Percentiles rank a stretch among this genome's conserved stretches.
These are phyloP conservation scores for Xerocomellus intermedius DNA, from an alignment of 768 basidiomycete genomes.

Conservation along the genomic window DNA sequence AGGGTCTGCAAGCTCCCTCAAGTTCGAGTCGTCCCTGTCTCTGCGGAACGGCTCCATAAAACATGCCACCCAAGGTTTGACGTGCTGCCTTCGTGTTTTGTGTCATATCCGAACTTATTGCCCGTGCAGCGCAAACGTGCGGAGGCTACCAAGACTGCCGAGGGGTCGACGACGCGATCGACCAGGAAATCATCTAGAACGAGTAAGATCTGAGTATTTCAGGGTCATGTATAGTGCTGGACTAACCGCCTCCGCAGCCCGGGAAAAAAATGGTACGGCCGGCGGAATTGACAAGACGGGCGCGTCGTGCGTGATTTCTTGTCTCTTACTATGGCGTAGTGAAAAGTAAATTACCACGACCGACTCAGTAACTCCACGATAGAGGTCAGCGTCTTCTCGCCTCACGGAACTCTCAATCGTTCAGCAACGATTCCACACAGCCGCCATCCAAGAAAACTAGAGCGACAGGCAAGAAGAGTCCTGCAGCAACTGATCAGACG, in stretches of 20 bases:
- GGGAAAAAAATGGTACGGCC: constrained; percentile 11
- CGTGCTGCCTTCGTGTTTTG: background rate
- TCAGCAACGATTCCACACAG: constrained; percentile 13
- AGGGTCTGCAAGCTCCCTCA: background rate
- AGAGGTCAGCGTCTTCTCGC: constrained; percentile 26
- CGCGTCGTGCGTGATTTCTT: constrained; percentile 26
- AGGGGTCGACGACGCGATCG: constrained; percentile 39
- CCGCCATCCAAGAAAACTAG: constrained; percentile 44
- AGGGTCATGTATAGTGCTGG: constrained; percentile 10
- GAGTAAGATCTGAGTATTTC: constrained; percentile 20
- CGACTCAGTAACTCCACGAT: constrained; percentile 13
- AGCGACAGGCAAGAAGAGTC: constrained; percentile 25
- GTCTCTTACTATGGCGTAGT: background rate
- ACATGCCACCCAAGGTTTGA: constrained; percentile 41
- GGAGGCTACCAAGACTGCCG: constrained; percentile 34
- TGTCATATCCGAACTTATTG: constrained; percentile 14
- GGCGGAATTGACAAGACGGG: constrained; percentile 6
- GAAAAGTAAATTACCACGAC: constrained; percentile 12
- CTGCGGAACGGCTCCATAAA: background rate
- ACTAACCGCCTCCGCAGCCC: constrained; percentile 14
- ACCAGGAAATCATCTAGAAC: constrained; percentile 46
- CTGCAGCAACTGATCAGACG: constrained; percentile 3
- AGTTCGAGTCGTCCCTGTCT: background rate
- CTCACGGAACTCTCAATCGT: background rate
- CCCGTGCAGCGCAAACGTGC: constrained; percentile 56